Evolutionary conservation across 108 stramenopile genomes (phyloP), one percentile per base, ranked within the genome.

Genomic region (Pseudonitzschia multistriata): DNA sequence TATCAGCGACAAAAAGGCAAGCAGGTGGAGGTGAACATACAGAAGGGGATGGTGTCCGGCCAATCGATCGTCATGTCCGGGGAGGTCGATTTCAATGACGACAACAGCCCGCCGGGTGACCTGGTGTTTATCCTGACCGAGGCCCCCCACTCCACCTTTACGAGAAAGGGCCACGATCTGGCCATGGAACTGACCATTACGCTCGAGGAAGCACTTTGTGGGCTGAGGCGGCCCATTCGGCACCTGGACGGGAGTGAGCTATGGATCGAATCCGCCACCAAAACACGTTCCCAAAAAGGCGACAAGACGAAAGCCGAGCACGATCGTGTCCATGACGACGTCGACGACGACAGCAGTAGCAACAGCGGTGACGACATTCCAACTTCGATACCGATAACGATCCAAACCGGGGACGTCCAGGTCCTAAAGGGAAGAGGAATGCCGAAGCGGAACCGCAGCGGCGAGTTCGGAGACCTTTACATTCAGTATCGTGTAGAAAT

Each of bases 361-460:
- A 11, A 22, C 3, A 33, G 13, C 35, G 21, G 64, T 35, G 39
- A 1, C 11, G 66, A 17, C 24, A 22, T 72, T 0, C 42, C 42
- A 2, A 17, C 3, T 13, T 17, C 42, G 17, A 49, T 27, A 55
- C 34, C 79, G 28, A 34, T 74, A 21, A 34, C 68, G 34, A 86
- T 92, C 31, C 80, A 79, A 70, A 78, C 80, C 14, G 90, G 90
- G 29, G 90, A 94, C 77, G 89, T 91, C 17, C 88, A 91, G 59
- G 90, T 91, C 15, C 66, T 94, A n/a, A 79, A 79, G 53, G 92
- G 92, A 65, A 49, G 84, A 56, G 92, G 92, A 19, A 91, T 94
- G 90, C 92, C 92, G 15, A 88, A 79, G 72, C 33, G 62, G 24
- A 64, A 52, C 35, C 34, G 21, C 28, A 70, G 49, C 36, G 63